A percentile compares a stretch with the other conserved stretches of the same genome.
phyloP scores from a whole-genome alignment of 2,329 filamentous ascomycete genomes.

The Orbilia quercus region DNA sequence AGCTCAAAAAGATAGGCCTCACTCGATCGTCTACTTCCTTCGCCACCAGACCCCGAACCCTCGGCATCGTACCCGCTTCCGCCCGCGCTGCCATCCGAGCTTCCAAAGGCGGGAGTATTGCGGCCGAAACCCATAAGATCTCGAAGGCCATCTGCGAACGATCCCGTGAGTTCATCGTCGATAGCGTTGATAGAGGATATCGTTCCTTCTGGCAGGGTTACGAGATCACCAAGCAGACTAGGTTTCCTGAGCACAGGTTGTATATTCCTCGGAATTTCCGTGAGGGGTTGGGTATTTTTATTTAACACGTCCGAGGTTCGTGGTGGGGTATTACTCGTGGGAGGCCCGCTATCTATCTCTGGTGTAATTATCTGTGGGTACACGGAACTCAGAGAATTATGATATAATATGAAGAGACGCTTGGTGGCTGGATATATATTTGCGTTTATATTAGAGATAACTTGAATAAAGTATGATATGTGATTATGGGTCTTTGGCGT shows the following conservation, averaged over 20 bases:
- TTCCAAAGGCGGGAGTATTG: conserved; percentile 31
- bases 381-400: conserved; percentile 23
- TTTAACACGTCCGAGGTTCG: not conserved
- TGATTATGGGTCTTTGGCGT: not conserved
- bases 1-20: not conserved
- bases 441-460: not conserved
- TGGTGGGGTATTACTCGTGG: not conserved
- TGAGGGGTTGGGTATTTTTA: not conserved
- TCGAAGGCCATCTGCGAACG: conserved; percentile 31
- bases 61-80: not conserved
- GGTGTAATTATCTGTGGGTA: conserved; percentile 30
- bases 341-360: conserved; percentile 16
- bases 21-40: not conserved
- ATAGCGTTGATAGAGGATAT: conserved; percentile 31
- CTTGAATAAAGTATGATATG: not conserved
- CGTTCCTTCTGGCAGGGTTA: conserved; percentile 2
- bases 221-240: too few species aligned
- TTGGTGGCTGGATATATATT: conserved; percentile 18
- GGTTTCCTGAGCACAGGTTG: not conserved
- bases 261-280: not conserved
- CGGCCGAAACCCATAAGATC: conserved; percentile 22
- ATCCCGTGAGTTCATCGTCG: conserved; percentile 11
- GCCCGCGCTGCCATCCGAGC: conserved; percentile 11
- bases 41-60: not conserved
- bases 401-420: conserved; percentile 41